These are phyloP conservation scores for Saccharomycopsis amapae DNA, from an alignment of 805 yeast genomes.

Conservation along the genomic window DNA sequence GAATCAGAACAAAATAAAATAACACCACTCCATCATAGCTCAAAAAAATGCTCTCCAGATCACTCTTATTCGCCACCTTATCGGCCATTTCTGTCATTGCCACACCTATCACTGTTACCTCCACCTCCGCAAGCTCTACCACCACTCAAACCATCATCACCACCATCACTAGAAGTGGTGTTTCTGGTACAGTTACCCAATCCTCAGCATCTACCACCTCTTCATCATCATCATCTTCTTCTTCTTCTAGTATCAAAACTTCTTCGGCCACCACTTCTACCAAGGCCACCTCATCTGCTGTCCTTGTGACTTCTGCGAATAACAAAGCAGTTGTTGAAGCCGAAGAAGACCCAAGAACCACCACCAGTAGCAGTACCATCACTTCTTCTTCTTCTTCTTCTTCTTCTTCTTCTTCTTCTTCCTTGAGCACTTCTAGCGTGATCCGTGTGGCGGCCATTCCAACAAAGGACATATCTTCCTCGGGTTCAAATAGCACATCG, in stretches of 20 bases:
- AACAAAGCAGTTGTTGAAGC: background rate
- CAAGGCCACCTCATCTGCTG: background rate
- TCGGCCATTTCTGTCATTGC: background rate
- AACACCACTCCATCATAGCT: too few species aligned
- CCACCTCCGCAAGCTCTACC: slow-evolving; percentile 1
- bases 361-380: background rate
- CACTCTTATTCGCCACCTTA: background rate
- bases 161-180: background rate
- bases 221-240: background rate
- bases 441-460: too few species aligned
- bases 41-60: too few species aligned
- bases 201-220: background rate
- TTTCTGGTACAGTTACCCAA: background rate
- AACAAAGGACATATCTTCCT: too few species aligned
- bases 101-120: background rate
- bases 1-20: background rate
- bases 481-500: too few species aligned
- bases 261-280: background rate
- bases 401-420: background rate
- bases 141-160: slow-evolving; percentile 2
- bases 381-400: background rate
- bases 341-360: background rate
- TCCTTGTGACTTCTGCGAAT: background rate
- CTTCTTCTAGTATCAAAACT: background rate
- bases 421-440: background rate